Base-by-base conservation (phyloP, 139 green algal species). In the Desmodesmus armatus region DNA sequence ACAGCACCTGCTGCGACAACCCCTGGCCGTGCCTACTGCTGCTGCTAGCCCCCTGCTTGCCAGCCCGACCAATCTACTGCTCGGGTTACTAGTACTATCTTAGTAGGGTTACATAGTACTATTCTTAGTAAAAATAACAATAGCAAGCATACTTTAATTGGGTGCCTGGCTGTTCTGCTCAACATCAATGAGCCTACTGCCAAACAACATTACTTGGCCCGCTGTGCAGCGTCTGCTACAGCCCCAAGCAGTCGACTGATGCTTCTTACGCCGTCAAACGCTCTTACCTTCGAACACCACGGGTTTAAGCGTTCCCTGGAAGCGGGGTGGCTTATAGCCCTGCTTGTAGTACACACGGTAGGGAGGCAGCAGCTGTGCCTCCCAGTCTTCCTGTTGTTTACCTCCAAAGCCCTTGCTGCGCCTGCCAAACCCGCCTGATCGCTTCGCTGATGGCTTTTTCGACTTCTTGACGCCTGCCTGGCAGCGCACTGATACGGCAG, bases 281-380 rank as follows among this genome's bases (percentile, higher is more conserved):
- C n/a, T n/a, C 71, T 51, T 13, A 84, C 65, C 75, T 65, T 84
- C 73, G 21, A 75, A 83, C 58, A 2, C 79, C 71, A 86, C 80
- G 35, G 85, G 44, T 29, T 74, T 49, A 39, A 90, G n/a, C 0
- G 75, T 58, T 0, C 55, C 87, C 17, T 75, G 9, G 37, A 40
- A 87, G 21, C 87, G 81, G 2, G 70, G 70, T 21, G 87, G 80
- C 63, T 87, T 87, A 47, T 80, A 90, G 39, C 66, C 65, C 2
- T 67, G 35, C 33, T 87, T 78, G 29, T 62, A 79, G 51, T 90
- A 90, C 69, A 87, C 85, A 9, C 71, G 73, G 37, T 90, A 90
- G 1, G 11, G 17, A 5, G 81, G 62, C 49, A 77, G 37, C 5
- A 87, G 44, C 5, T 47, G 21, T 7, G 60, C 76, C 33, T 81